A percentile compares a stretch with the other conserved stretches of the same genome.
Evolutionary conservation across 306 rosid genomes (phyloP).

Genomic region (Glycine soja): DNA sequence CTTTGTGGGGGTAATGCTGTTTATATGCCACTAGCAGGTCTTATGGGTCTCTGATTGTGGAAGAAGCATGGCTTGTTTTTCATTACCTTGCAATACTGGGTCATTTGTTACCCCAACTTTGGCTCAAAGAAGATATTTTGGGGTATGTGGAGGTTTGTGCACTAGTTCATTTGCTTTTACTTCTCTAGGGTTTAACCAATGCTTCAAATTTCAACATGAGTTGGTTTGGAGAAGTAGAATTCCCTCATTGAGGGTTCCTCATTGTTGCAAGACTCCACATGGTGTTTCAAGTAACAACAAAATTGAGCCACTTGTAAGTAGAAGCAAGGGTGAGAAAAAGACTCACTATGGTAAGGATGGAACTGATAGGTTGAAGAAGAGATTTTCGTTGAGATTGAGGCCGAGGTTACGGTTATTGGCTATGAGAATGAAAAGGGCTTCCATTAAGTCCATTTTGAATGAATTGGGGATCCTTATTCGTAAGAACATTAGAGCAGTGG

Average conservation of each 20-base stretch:
- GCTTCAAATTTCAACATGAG: conserved; percentile 51
- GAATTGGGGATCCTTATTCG: conserved; percentile 59
- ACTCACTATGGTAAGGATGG: conserved; percentile 53
- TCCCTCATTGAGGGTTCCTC: conserved; percentile 50
- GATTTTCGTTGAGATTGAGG: conserved; percentile 76
- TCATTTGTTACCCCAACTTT: conserved; percentile 47
- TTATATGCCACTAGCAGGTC: conserved; percentile 41
- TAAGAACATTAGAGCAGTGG: conserved; percentile 67
- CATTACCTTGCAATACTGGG: conserved; percentile 65
- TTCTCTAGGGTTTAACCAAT: conserved; percentile 48
- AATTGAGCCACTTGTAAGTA: conserved; percentile 62
- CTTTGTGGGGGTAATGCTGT: conserved; percentile 38
- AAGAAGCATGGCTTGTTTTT: conserved; percentile 72
- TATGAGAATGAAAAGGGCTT: conserved; percentile 64
- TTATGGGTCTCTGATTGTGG: conserved; percentile 35
- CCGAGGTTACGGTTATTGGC: conserved; percentile 78
- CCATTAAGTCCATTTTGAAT: conserved; percentile 63
- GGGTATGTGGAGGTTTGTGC: conserved; percentile 53
- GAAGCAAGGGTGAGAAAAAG: conserved; percentile 55
- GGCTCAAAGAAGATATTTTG: conserved; percentile 56
- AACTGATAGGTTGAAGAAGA: conserved; percentile 56
- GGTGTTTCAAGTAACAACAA: conserved; percentile 57
- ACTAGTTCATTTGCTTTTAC: conserved; percentile 51
- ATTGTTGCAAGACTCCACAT: conserved; percentile 53
- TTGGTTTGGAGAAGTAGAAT: conserved; percentile 51